These are phyloP conservation scores for Colletotrichum ledebouriae DNA, from an alignment of 2,329 filamentous ascomycete genomes.

Conservation along the genomic window DNA sequence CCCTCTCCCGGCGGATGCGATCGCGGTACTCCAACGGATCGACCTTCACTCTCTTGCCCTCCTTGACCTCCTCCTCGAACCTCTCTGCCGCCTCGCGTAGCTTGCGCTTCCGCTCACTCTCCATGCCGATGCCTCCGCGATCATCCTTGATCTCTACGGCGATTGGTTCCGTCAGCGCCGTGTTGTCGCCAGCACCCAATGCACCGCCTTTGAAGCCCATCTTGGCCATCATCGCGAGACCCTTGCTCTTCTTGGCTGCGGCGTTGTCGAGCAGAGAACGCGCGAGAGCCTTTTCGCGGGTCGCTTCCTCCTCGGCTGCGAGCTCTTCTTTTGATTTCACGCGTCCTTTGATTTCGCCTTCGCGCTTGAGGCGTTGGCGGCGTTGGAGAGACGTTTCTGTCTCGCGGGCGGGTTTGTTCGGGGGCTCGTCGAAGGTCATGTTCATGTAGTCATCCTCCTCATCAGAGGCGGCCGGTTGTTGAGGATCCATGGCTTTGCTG, in stretches of 20 bases:
- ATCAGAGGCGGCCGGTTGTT: slow-evolving; percentile 55
- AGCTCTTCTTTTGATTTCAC: slow-evolving; percentile 87
- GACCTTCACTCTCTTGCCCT: slow-evolving; percentile 72
- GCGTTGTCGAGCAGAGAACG: slow-evolving; percentile 76
- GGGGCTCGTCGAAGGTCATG: slow-evolving; percentile 84
- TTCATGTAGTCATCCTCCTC: slow-evolving; percentile 98
- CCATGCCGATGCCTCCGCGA: slow-evolving; percentile 85
- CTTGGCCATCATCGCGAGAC: slow-evolving; percentile 95
- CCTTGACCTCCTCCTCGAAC: slow-evolving; percentile 54
- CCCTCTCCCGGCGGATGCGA: slow-evolving; percentile 77
- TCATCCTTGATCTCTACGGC: slow-evolving; percentile 82
- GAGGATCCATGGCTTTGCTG: slow-evolving; percentile 18
- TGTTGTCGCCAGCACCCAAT: slow-evolving; percentile 74
- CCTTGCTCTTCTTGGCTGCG: slow-evolving; percentile 78
- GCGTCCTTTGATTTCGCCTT: slow-evolving; percentile 76
- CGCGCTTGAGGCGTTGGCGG: slow-evolving; percentile 65
- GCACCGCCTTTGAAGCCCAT: slow-evolving; percentile 89
- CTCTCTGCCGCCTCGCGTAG: slow-evolving; percentile 72
- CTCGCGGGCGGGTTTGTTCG: slow-evolving; percentile 55
- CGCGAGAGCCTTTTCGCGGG: slow-evolving; percentile 81
- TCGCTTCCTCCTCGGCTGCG: slow-evolving; percentile 78
- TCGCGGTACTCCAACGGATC: slow-evolving; percentile 81
- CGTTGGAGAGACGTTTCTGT: slow-evolving; percentile 67
- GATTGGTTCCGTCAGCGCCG: slow-evolving; percentile 75
- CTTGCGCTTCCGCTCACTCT: slow-evolving; percentile 86